These are phyloP conservation scores for Silene noctiflora DNA, from an alignment of 179 eudicot genomes.

Conservation along the genomic window DNA sequence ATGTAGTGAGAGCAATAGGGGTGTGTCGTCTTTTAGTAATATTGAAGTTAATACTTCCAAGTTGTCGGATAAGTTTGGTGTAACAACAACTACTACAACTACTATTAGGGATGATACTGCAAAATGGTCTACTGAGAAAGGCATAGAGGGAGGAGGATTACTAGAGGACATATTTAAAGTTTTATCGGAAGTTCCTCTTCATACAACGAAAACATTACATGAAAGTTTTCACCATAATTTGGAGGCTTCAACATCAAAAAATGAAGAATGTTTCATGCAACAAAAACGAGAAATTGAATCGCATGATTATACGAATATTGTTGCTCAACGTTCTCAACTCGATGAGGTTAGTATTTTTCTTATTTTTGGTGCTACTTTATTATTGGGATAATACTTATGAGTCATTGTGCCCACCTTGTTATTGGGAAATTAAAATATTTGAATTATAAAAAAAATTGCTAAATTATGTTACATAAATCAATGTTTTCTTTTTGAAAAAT, in stretches of 20 bases:
- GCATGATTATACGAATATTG: neutral
- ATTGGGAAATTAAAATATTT: too few species aligned
- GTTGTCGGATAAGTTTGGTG: too few species aligned
- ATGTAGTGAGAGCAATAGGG: too few species aligned
- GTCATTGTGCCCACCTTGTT: too few species aligned
- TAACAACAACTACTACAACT: neutral
- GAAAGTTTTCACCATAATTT: neutral
- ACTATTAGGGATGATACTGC: neutral
- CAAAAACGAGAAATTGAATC: neutral
- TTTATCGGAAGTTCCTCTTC: constrained; percentile 8
- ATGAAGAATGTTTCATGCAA: neutral
- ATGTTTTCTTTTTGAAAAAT: too few species aligned
- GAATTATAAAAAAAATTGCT: too few species aligned
- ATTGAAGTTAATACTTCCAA: too few species aligned
- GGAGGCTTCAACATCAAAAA: neutral
- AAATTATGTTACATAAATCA: too few species aligned
- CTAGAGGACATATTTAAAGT: constrained; percentile 11
- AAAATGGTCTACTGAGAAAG: neutral
- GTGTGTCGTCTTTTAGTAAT: too few species aligned
- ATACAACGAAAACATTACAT: neutral
- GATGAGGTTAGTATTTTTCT: neutral
- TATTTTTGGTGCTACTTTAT: too few species aligned
- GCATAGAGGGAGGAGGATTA: neutral
- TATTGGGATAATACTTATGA: too few species aligned
- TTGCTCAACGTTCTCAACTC: constrained; percentile 1